Base-by-base conservation (phyloP, 441 rosid species). In the Iberis amara region DNA sequence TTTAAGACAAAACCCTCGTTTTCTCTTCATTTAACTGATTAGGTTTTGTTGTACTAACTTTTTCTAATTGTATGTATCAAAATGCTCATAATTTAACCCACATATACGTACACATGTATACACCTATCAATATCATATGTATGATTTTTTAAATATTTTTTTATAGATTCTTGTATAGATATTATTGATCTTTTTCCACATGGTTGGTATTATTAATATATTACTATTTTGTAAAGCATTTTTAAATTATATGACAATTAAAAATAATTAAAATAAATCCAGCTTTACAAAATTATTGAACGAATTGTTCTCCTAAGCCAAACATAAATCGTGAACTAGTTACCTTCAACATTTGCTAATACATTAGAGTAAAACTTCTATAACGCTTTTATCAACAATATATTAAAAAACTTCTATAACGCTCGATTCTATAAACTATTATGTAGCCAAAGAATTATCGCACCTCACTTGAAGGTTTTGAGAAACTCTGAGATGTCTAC, bases 1-100 rank as follows among this genome's bases (percentile, higher is more conserved):
- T 66, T 59, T 47, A 66, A 53, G 70, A 66, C 70, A 66, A 66
- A 66, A 66, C 70, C 61, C 57, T 66, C 70, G 61, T 59, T 66
- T 59, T 53, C 70, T 47, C 61, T 66, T 52, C 65, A 59, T 53
- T 66, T 53, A 59, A 59, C 57, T 39, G 32, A 30, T 53, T 66
- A 53, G 65, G 70, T 66, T 66, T 66, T 66, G 61, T 53, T 66
- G 18, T 59, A 40, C 70, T 47, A 32, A 66, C 39, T 59, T 10
- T 43, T 43, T 18, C 6, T 11, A 38, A 15, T 18, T 18, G 21
- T 3, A 18, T 18, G 21, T 18, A 18, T 18, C 21, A 18, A 18
- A 18, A 18, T 23, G 8, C 21, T 24, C 10, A 8, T 36, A 26
- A 33, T 27, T 15, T 31, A 15, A 27, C n/a, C 9, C 10, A 39